phyloP scores from a whole-genome alignment of 495 filamentous ascomycete species.

The Daldinia vernicosa region DNA sequence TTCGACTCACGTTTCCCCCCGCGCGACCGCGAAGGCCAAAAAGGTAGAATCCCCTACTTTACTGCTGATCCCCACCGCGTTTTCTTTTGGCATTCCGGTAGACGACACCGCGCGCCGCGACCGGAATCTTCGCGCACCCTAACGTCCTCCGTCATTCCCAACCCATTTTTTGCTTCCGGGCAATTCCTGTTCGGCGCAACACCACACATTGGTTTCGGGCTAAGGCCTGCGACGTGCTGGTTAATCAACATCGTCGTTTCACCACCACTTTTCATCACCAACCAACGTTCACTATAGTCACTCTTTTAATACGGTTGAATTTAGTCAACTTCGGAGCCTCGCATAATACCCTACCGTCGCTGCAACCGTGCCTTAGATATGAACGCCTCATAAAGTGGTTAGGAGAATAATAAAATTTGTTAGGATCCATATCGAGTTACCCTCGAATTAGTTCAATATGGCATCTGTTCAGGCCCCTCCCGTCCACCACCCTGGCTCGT shows the following conservation, averaged over 20 bases:
- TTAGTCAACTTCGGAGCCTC: slow-evolving; percentile 28
- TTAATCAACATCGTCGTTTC: slow-evolving; percentile 34
- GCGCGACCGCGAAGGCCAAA: slow-evolving; percentile 43
- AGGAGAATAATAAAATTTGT: slow-evolving; percentile 30
- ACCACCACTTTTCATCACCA: slow-evolving; percentile 26
- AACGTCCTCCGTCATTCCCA: slow-evolving; percentile 35
- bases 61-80: slow-evolving; percentile 37
- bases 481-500: slow-evolving; percentile 64
- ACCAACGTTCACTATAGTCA: slow-evolving; percentile 39
- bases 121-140: slow-evolving; percentile 40
- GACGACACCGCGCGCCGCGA: slow-evolving; percentile 42
- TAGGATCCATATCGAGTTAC: slow-evolving; percentile 20
- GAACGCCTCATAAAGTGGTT: slow-evolving; percentile 43
- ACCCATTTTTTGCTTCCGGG: slow-evolving; percentile 39
- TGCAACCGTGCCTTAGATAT: slow-evolving; percentile 48
- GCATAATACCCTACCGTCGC: slow-evolving; percentile 32
- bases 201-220: slow-evolving; percentile 38
- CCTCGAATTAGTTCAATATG: slow-evolving; percentile 61
- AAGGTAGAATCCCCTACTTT: slow-evolving; percentile 19
- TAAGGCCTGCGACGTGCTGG: slow-evolving; percentile 40
- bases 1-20: slow-evolving; percentile 33
- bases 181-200: slow-evolving; percentile 47
- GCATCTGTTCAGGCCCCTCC: slow-evolving; percentile 78
- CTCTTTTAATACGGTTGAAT: slow-evolving; percentile 28
- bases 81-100: slow-evolving; percentile 28